Conservation (phyloP, 2,329 filamentous ascomycete genomes). For the Fusarium xylarioides region DNA sequence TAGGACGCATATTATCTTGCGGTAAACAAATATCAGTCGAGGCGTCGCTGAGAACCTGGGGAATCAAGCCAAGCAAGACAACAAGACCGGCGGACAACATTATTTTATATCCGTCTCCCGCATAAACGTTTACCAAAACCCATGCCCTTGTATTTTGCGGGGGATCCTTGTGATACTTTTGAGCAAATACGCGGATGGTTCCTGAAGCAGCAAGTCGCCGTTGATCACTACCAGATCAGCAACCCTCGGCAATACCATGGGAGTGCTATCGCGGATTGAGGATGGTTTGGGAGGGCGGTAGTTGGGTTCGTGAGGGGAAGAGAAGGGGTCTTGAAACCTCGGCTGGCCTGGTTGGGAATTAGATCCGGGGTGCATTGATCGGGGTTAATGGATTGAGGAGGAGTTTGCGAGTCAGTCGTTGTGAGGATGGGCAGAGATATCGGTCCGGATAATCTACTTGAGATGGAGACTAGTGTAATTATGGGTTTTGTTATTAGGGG, state of each 20-base stretch:
- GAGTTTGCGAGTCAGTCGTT: neutral
- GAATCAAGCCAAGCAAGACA: neutral
- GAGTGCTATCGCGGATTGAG: neutral
- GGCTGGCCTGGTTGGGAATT: constrained; percentile 15
- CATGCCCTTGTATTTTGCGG: neutral
- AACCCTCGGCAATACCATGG: neutral
- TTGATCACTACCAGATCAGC: constrained; percentile 4
- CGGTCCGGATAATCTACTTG: neutral
- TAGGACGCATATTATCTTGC: constrained; percentile 8
- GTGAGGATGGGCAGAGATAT: neutral
- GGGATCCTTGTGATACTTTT: neutral
- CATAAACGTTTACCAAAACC: constrained; percentile 14
- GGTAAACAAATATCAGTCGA: neutral
- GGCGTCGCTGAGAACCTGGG: neutral
- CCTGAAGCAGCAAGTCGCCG: neutral
- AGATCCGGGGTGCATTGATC: constrained; percentile 18
- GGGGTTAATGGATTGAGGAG: neutral
- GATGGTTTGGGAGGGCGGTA: constrained; percentile 1
- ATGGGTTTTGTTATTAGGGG: neutral
- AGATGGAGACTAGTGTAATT: neutral
- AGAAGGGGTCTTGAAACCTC: constrained; percentile 14
- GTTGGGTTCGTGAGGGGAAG: constrained; percentile 1
- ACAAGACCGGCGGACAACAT: neutral
- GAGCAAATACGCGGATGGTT: neutral
- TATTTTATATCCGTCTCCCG: constrained; percentile 7